Base-by-base conservation (phyloP, 1,284 basidiomycete species). In the Pseudozyma hubeiensis region DNA sequence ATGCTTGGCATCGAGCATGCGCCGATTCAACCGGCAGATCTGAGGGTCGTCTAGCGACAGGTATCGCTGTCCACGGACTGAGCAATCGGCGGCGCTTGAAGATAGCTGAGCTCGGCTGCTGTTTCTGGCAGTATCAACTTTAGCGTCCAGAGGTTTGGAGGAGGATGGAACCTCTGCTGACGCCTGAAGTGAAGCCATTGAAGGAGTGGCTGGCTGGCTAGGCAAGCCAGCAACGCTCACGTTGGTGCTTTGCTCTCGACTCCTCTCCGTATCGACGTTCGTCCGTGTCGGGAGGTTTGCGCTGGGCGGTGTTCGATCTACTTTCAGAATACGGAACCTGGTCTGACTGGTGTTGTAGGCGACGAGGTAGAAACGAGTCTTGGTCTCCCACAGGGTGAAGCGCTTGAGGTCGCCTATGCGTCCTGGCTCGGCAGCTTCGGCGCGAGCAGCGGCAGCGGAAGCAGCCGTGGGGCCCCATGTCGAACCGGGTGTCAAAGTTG, bases 311-410 rank as follows among this genome's bases (percentile, higher is more conserved):
- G 75, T 76, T 16, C 82, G 65, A 47, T 83, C 81, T 11, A 84
- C 73, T 45, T 80, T 81, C 46, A 84, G 76, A 16, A 84, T 76
- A 34, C 77, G 79, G 34, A 79, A 83, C 4, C 75, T 55, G 11
- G 81, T 81, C 64, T 84, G 81, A 37, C 75, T 73, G 9, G 80
- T 77, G 50, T 81, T 81, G 67, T 73, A 78, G 7, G 81, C 81
- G 16, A 82, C 78, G 16, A 83, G 66, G 48, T 84, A 84, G 64
- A 79, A 83, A 57, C 79, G 74, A 9, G 80, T 77, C 54, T 79
- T 80, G 13, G 81, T 79, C 52, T 83, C 80, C 75, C 81, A 84
- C 14, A 84, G 65, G 1, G 81, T 81, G 57, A 83, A 84, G 10
- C 80, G 67, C 41, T 80, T 80, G 35, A 81, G 63, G 17, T 79